Conservation (phyloP, 768 basidiomycete species). For the Boletus sensibilis region DNA sequence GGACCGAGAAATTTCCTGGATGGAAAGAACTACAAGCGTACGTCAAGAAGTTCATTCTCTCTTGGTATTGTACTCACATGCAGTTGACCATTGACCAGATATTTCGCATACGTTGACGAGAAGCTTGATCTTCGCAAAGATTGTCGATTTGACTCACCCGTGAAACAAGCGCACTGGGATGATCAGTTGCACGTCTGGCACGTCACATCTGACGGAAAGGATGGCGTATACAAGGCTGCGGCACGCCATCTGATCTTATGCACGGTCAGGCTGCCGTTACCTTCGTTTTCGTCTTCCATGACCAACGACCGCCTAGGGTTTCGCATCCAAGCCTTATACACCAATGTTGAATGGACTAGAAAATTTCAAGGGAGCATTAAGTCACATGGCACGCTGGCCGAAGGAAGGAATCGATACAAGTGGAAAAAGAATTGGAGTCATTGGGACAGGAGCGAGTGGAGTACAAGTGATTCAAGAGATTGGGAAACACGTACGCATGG, state of each 20-base stretch:
- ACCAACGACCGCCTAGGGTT: conserved; percentile 2
- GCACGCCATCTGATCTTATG: conserved; percentile 15
- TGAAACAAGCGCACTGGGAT: conserved; percentile 13
- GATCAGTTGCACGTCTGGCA: conserved; percentile 8
- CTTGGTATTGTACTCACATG: neutral
- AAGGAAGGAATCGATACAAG: too few relatives aligned
- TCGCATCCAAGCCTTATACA: conserved; percentile 8
- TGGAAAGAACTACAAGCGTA: too few relatives aligned
- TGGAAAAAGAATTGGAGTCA: too few relatives aligned
- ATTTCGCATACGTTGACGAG: too few relatives aligned
- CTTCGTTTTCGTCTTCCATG: neutral
- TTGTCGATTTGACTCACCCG: conserved; percentile 11
- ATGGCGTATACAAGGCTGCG: too few relatives aligned
- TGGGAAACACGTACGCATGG: conserved; percentile 5
- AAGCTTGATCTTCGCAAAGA: conserved; percentile 16
- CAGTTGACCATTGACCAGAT: neutral
- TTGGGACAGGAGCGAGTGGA: too few relatives aligned
- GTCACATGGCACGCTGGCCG: conserved; percentile 11
- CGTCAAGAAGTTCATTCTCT: neutral
- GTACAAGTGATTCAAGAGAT: too few relatives aligned
- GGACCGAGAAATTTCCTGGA: conserved; percentile 17
- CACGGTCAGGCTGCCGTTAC: conserved; percentile 1
- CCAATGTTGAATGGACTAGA: conserved; percentile 9
- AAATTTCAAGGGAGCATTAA: conserved; percentile 7
- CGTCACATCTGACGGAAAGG: conserved; percentile 2